These are phyloP conservation scores for Epichloe bromicola DNA, from an alignment of 2,329 filamentous ascomycete genomes.

Conservation along the genomic window DNA sequence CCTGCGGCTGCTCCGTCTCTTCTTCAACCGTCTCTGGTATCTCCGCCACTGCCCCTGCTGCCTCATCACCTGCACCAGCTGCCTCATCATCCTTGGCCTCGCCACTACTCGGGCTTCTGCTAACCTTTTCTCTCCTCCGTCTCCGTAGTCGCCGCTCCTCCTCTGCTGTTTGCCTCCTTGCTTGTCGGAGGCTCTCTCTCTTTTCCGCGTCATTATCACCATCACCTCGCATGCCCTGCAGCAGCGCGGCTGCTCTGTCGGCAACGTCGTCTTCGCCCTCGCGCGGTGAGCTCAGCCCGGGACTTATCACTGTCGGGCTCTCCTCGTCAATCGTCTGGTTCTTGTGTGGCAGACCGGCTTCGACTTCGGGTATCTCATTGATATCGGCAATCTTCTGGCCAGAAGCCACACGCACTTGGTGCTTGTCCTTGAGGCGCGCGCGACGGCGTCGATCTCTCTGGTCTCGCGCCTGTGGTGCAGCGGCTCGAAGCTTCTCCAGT, in stretches of 20 bases:
- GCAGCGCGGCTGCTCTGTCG: constrained; percentile 66
- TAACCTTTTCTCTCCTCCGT: constrained; percentile 50
- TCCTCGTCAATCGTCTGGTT: constrained; percentile 33
- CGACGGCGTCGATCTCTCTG: constrained; percentile 78
- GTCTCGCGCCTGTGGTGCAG: constrained; percentile 79
- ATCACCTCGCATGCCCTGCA: constrained; percentile 69
- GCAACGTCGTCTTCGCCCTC: constrained; percentile 61
- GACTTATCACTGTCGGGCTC: constrained; percentile 34
- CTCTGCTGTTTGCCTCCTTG: constrained; percentile 59
- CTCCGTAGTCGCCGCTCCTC: constrained; percentile 60
- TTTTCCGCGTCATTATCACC: constrained; percentile 39
- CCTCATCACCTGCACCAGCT: constrained; percentile 7
- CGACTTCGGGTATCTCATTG: constrained; percentile 47
- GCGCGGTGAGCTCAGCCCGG: constrained; percentile 30
- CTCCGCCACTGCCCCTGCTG: background rate
- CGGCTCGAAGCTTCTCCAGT: constrained; percentile 86
- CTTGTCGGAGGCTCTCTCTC: constrained; percentile 47
- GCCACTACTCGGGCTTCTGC: constrained; percentile 19
- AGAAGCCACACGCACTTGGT: constrained; percentile 79
- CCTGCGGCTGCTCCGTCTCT: constrained; percentile 3
- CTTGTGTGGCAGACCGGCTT: constrained; percentile 23
- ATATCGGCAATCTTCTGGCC: constrained; percentile 73
- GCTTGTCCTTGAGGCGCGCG: constrained; percentile 77
- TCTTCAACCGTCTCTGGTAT: constrained; percentile 6
- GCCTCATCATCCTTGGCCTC: constrained; percentile 13